Base-by-base conservation (phyloP, 2,329 filamentous ascomycete species). In the Lojkania enalia region DNA sequence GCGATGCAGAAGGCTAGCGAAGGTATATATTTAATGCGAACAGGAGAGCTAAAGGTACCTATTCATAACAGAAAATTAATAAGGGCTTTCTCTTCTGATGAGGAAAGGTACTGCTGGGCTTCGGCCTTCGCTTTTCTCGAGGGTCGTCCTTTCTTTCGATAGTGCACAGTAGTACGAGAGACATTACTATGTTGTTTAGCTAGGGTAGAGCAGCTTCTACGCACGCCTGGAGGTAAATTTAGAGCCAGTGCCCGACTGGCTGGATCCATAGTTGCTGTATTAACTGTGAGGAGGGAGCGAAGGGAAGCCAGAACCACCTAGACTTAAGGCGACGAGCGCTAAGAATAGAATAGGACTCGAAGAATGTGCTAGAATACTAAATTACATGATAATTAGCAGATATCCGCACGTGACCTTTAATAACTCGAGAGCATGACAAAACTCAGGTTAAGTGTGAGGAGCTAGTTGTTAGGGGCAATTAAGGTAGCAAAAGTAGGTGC, bases 41-140 rank as follows among this genome's bases (percentile, higher is more conserved):
- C 25, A n/a, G 25, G 25, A 7, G 7, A n/a, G 7, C 36, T 21
- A 27, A 39, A 21, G 27, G 18, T 20, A 23, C 13, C 14, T 20
- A 19, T 16, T 19, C n/a, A n/a, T 18, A 20, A 3, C 2, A 36
- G 3, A 20, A 36, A 36, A n/a, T 45, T 37, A 20, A 46, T 43
- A 32, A 62, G 31, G 27, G 56, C 59, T 45, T 61, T 54, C 53
- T 62, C 58, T 52, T 63, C 55, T 20, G 13, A 38, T 7, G 42
- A 52, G 37, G 47, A 52, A 14, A 61, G 58, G 38, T 62, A 64
- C 53, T 55, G 51, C 54, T 60, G 39, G 52, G 47, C 32, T 45
- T 61, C 9, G 38, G 52, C 61, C 43, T 61, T 60, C 32, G 44
- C 35, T 52, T 61, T 48, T 45, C 19, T 58, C 20, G 54, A 63